Percentiles rank a stretch among this genome's conserved stretches.
Evolutionary conservation across 2,329 filamentous ascomycete genomes (phyloP).

Genomic region (Dactylellina leptospora): DNA sequence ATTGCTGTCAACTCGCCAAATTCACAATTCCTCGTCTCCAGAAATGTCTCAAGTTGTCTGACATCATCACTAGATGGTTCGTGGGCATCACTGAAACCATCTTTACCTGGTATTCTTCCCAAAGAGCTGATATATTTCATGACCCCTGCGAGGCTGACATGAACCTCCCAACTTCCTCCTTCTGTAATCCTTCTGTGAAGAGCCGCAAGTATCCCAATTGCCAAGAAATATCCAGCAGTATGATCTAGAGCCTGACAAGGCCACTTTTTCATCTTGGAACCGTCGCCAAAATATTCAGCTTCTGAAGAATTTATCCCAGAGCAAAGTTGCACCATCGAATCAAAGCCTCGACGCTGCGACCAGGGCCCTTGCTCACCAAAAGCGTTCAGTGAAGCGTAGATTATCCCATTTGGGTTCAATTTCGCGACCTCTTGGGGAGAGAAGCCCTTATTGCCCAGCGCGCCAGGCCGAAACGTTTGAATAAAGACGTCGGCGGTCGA

Average conservation of each 20-base stretch:
- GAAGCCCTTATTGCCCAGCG: slow-evolving; percentile 63
- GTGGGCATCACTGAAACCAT: slow-evolving; percentile 9
- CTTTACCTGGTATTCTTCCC: slow-evolving; percentile 40
- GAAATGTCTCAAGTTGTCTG: neutral
- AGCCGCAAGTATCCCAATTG: slow-evolving; percentile 66
- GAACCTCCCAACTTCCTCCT: slow-evolving; percentile 65
- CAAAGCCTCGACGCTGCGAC: slow-evolving; percentile 65
- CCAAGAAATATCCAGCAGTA: slow-evolving; percentile 67
- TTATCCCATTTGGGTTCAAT: slow-evolving; percentile 62
- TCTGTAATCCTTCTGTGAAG: slow-evolving; percentile 63
- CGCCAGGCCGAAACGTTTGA: slow-evolving; percentile 64
- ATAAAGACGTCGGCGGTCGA: slow-evolving; percentile 62
- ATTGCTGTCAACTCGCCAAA: slow-evolving; percentile 27
- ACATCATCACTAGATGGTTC: neutral
- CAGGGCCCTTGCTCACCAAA: slow-evolving; percentile 65
- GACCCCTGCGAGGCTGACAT: slow-evolving; percentile 67
- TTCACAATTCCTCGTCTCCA: slow-evolving; percentile 25
- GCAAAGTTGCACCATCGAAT: slow-evolving; percentile 68
- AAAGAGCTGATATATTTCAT: slow-evolving; percentile 68
- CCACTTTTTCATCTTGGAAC: slow-evolving; percentile 61
- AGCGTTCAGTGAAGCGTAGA: slow-evolving; percentile 66
- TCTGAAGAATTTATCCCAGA: slow-evolving; percentile 68
- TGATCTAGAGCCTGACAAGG: slow-evolving; percentile 70
- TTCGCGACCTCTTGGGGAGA: slow-evolving; percentile 60
- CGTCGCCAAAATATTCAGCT: slow-evolving; percentile 62